These are phyloP conservation scores for Xenoacremonium recifei DNA, from an alignment of 2,329 filamentous ascomycete genomes.

Conservation along the genomic window DNA sequence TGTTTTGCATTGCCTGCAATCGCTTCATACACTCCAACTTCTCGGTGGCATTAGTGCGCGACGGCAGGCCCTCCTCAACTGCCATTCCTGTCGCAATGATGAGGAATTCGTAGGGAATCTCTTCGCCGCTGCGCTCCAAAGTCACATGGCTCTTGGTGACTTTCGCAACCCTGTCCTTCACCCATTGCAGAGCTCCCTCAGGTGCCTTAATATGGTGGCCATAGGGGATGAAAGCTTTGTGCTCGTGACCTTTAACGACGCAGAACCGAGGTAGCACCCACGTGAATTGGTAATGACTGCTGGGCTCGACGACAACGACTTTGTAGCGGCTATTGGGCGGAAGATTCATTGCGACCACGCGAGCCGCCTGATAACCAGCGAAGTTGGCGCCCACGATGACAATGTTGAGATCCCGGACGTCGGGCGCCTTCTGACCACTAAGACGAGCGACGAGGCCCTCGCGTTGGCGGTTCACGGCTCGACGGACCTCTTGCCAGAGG, in stretches of 20 bases:
- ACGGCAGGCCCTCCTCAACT: slow-evolving; percentile 44
- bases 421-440: slow-evolving; percentile 5
- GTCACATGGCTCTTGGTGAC: slow-evolving; percentile 38
- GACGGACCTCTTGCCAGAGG: slow-evolving; percentile 18
- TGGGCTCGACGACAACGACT: slow-evolving; percentile 57
- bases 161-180: slow-evolving; percentile 40
- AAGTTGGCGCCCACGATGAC: slow-evolving; percentile 59
- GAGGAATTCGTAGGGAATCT: slow-evolving; percentile 52
- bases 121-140: slow-evolving; percentile 39
- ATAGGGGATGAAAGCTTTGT: slow-evolving; percentile 62
- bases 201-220: slow-evolving; percentile 37
- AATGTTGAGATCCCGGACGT: slow-evolving; percentile 40
- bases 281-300: slow-evolving; percentile 60
- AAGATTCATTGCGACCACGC: slow-evolving; percentile 46
- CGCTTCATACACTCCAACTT: slow-evolving; percentile 42
- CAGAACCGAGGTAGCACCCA: slow-evolving; percentile 60
- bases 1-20: slow-evolving; percentile 45
- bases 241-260: slow-evolving; percentile 52
- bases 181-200: slow-evolving; percentile 35
- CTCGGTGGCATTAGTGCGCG: slow-evolving; percentile 42
- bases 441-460: slow-evolving; percentile 10
- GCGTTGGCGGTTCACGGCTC: slow-evolving; percentile 11
- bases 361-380: slow-evolving; percentile 50
- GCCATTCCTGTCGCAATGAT: slow-evolving; percentile 57
- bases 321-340: slow-evolving; percentile 46